phyloP scores from a whole-genome alignment of 805 yeast species.

The Nadsonia fulvescens region DNA sequence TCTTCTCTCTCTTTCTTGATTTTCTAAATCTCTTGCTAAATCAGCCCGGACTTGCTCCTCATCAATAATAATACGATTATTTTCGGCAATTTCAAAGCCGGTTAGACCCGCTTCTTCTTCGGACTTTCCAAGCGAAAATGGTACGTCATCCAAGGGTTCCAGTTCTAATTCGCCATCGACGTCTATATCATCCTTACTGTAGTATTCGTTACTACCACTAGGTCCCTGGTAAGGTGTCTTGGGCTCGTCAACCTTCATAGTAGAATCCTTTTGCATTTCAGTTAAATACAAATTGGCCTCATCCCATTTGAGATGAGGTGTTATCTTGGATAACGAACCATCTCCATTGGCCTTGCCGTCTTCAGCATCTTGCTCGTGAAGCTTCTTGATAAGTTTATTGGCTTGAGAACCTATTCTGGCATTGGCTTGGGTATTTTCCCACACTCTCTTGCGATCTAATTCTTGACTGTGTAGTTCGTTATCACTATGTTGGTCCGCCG shows the following conservation, averaged over 20 bases:
- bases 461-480: too few species aligned
- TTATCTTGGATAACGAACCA: constrained; percentile 5
- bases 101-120: constrained; percentile 12
- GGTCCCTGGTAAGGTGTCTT: constrained; percentile 92
- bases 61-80: constrained; percentile 12
- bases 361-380: constrained; percentile 5
- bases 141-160: constrained; percentile 12
- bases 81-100: constrained; percentile 10
- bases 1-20: constrained; percentile 13
- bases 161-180: constrained; percentile 16
- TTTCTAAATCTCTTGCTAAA: constrained; percentile 8
- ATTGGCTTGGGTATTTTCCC: constrained; percentile 61
- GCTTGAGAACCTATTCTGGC: constrained; percentile 22
- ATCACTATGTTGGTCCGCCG: too few species aligned
- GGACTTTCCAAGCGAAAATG: constrained; percentile 18
- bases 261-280: constrained; percentile 54
- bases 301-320: constrained; percentile 58
- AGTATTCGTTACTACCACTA: constrained; percentile 49
- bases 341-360: constrained; percentile 8
- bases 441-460: constrained; percentile 44
- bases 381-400: constrained; percentile 5
- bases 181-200: constrained; percentile 45
- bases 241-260: constrained; percentile 83
- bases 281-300: constrained; percentile 55
- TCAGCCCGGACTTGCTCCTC: constrained; percentile 1